These are phyloP conservation scores for Amphirosellinia nigrospora DNA, from an alignment of 495 filamentous ascomycete species.

Conservation along the genomic window DNA sequence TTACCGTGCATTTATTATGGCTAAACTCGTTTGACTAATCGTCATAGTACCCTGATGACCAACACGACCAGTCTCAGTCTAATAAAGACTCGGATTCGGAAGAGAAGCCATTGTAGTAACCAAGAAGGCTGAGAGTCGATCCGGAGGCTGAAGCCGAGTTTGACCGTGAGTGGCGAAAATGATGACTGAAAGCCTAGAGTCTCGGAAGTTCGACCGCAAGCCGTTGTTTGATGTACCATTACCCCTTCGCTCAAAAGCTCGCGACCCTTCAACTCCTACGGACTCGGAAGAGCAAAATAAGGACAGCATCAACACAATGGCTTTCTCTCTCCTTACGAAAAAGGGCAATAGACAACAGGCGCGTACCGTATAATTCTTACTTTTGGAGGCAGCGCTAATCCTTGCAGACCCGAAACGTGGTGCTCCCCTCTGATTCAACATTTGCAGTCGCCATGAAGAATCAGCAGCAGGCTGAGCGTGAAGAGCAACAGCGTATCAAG, in stretches of 20 bases:
- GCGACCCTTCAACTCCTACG: conserved; percentile 55
- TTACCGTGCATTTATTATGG: background rate
- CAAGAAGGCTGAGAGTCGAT: conserved; percentile 85
- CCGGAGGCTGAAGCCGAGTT: conserved; percentile 97
- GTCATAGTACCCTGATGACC: conserved; percentile 49
- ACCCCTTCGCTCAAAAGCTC: conserved; percentile 78
- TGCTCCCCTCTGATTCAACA: conserved; percentile 90
- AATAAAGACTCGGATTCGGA: conserved; percentile 65
- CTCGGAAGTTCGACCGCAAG: conserved; percentile 92
- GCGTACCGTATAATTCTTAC: conserved; percentile 33
- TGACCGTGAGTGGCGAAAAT: conserved; percentile 96
- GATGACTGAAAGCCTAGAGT: conserved; percentile 96
- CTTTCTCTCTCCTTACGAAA: conserved; percentile 95
- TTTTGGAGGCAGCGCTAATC: conserved; percentile 19
- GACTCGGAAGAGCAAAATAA: conserved; percentile 58
- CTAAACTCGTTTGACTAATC: background rate
- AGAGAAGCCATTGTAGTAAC: conserved; percentile 89
- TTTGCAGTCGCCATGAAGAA: conserved; percentile 96
- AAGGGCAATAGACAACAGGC: conserved; percentile 95
- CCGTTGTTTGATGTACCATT: conserved; percentile 91
- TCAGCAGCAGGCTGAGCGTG: conserved; percentile 91
- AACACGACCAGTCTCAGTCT: conserved; percentile 48
- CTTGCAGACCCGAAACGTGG: conserved; percentile 85
- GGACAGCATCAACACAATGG: conserved; percentile 66
- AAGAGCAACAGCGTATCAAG: conserved; percentile 98